Evolutionary conservation across 495 filamentous ascomycete species (phyloP), one percentile per base, ranked within the genome.

Genomic region (Ramalina peruviana): DNA sequence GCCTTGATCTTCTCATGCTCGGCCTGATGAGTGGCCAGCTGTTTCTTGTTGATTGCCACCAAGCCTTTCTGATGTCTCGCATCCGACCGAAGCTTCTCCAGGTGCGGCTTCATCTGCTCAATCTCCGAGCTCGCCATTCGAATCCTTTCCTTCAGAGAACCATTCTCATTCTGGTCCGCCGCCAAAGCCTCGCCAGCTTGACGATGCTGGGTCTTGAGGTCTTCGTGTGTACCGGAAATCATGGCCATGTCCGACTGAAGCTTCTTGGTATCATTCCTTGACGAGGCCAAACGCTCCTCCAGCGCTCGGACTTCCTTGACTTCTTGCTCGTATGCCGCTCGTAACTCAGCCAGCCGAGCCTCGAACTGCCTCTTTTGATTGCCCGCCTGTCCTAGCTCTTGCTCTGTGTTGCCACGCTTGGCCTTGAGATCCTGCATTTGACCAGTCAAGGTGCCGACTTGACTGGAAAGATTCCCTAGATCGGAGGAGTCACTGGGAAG

Each of bases 21-120:
- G 27, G 72, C 76, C 64, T 98, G 93, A 52, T 81, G 82, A 1
- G 90, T 94, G 36, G 83, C 74, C 43, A 96, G 72, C 67, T 98
- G 92, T 68, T 98, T 97, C 69, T 93, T 96, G 68, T 93, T 94
- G 66, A 98, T 97, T 4, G 93, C 87, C 40, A 93, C 92, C 40
- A 95, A 66, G 10, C 92, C 92, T 65, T 93, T 95, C 66, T 96
- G 88, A 61, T 95, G 92, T 19, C 92, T 79, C 37, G 88, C 86
- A 54, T 92, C 86, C 11, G 80, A 83, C 60, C 86, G 82, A 47
- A 93, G 71, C 68, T 94, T 94, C 56, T 98, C 92, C 44, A 97
- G 72, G 45, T 88, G 80, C 7, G 87, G 88, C 63, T 85, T 88
- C 27, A 97, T 69, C 65, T 85, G 80, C 30, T 75, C 71, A 54